Evolutionary conservation across 805 yeast genomes (phyloP), one percentile per base, ranked within the genome.

Genomic region (Pichia ethanolica): DNA sequence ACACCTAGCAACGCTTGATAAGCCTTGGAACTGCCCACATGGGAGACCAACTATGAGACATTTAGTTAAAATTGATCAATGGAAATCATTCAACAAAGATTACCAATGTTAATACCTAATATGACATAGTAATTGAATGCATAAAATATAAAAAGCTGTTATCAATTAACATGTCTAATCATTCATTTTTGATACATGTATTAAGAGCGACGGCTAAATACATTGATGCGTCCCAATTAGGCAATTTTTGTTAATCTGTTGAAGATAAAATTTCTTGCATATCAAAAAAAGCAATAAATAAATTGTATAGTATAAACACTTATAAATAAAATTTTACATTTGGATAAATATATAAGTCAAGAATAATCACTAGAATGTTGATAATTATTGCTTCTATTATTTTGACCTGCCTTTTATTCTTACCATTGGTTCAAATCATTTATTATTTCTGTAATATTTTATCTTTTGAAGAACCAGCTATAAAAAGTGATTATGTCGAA

Each of bases 21-120:
- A 88, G 61, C 99, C 99, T 0, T 93, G 99, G 99, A 85, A 83
- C 58, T 82, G 89, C 60, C 99, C 99, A 0, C 99, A 93, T 67
- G 99, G 99, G 0, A 71, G 99, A 54, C 99, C 99, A 0, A 93
- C 99, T 1, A 81, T 93, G 85, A 75, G 99, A 48, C 97, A 91
- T 65, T 71, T 91, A 51, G 79, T 83, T 52, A 89, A 86, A 49
- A 60, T 83, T 37, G 64, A 70, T 39, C 65, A 69, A 42, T 73
- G 80, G 76, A 57, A 61, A 25, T 56, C 73, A 0, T 78, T 77
- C 54, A 57, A 57, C 9, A 68, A 66, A 3, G 83, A 79, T 56
- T 74, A 75, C 56, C 13, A 12, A n/a, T 12, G 43, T 9, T 53
- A 42, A 45, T 8, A 12, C 6, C 10, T n/a, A 39, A 14, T 10